Evolutionary conservation across 192 early-diverging fungal species (phyloP), one percentile per base, ranked within the genome.

Genomic region (Coemansia sp.): DNA sequence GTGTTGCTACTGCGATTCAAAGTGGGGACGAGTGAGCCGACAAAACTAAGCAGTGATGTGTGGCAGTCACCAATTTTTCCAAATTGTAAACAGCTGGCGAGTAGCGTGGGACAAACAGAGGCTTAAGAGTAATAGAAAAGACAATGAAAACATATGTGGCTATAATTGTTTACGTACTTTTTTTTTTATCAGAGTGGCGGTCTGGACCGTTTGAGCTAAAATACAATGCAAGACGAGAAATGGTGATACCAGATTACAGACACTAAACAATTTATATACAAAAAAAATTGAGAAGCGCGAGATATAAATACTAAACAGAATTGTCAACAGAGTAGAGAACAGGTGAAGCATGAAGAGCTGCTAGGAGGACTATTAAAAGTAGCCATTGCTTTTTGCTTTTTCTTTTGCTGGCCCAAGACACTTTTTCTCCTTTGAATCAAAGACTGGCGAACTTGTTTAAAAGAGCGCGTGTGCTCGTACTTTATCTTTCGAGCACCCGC

Each of bases 41-140:
- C 9, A 55, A 55, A 55, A 31, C 27, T 12, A 55, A 55, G 54
- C 54, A 55, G 54, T 55, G 24, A 55, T 55, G 31, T 55, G 54
- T 55, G 49, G 49, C 49, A 51, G 29, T 31, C 57, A 60, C 29
- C 16, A 24, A 1, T 33, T 15, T 33, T 16, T 18, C 31, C 2
- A 33, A 57, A 33, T 29, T 60, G 57, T 36, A 60, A 60, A 60
- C 57, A 60, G 16, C 31, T 18, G 57, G 31, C 57, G 31, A 60
- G 31, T 34, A 60, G 57, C 57, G 57, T 60, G 57, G 33, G 57
- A 51, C 22, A 51, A 51, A 16, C 5, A 51, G 49, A 51, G 49
- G 49, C 49, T 51, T 51, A 20, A n/a, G 20, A 9, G 49, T 8
- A 51, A 51, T 51, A 51, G 49, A 22, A 0, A 51, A 22, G 57